These are phyloP conservation scores for Psidium guajava DNA, from an alignment of 345 rosid genomes.

Conservation along the genomic window DNA sequence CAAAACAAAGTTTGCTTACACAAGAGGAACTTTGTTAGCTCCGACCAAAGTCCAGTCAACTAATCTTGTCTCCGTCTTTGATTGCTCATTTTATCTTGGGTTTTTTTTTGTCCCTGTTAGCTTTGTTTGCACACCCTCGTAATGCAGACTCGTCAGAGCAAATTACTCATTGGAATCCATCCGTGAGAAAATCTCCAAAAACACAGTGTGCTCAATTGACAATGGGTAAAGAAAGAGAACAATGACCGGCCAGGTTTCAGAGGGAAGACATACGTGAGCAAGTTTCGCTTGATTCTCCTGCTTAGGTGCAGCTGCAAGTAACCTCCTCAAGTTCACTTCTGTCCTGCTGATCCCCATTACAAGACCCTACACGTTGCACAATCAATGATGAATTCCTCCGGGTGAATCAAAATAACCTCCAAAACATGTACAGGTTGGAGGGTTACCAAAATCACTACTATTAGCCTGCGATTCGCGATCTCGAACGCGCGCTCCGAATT, in stretches of 20 bases:
- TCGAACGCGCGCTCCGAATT: not conserved
- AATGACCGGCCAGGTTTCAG: not conserved
- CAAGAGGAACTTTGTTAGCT: not conserved
- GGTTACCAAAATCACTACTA: not conserved
- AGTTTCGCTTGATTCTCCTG: slow-evolving; percentile 77
- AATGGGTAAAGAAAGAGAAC: not conserved
- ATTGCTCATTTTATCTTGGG: not conserved
- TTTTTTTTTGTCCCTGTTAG: not conserved
- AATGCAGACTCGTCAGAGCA: not conserved
- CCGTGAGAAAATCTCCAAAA: not conserved
- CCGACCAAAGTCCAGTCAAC: not conserved
- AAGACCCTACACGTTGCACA: not conserved
- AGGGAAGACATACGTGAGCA: slow-evolving; percentile 36
- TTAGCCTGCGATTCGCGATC: not conserved
- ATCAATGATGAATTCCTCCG: not conserved
- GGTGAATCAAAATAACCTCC: not conserved
- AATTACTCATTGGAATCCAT: not conserved
- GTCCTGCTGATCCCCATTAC: slow-evolving; percentile 69
- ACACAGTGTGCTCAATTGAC: not conserved
- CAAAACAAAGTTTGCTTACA: not conserved
- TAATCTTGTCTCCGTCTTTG: not conserved
- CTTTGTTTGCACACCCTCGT: not conserved
- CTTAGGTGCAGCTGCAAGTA: slow-evolving; percentile 61
- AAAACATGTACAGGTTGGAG: not conserved
- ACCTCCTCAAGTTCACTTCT: slow-evolving; percentile 63